These are phyloP conservation scores for Lathyrus tuberosus DNA, from an alignment of 306 rosid species.

Conservation along the genomic window DNA sequence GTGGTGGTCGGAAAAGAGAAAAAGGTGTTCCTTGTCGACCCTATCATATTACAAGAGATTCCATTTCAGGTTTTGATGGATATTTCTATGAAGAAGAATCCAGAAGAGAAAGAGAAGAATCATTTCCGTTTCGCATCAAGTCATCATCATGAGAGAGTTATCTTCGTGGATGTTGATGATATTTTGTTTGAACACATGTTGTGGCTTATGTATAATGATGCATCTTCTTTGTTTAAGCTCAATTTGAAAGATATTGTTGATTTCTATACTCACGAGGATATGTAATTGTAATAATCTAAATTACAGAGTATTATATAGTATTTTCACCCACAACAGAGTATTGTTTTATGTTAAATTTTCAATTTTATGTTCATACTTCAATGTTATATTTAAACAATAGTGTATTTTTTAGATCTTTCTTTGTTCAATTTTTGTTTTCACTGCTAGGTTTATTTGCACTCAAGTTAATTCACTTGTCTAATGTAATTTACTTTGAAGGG, in stretches of 20 bases:
- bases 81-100: constrained; percentile 47
- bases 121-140: constrained; percentile 2
- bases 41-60: constrained; percentile 67
- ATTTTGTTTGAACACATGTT: constrained; percentile 92
- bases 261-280: constrained; percentile 70
- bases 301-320: neutral
- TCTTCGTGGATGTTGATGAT: constrained; percentile 82
- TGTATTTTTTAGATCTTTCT: constrained; percentile 13
- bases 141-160: constrained; percentile 34
- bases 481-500: too few relatives aligned
- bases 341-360: constrained; percentile 41
- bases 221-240: constrained; percentile 71
- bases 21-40: constrained; percentile 81
- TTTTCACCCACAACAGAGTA: neutral
- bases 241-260: constrained; percentile 82
- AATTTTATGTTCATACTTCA: constrained; percentile 13
- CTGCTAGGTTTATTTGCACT: neutral
- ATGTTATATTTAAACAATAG: neutral
- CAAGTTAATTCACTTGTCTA: too few relatives aligned
- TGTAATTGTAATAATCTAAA: constrained; percentile 23
- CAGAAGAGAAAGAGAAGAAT: neutral
- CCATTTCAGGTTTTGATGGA: constrained; percentile 76
- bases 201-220: constrained; percentile 85
- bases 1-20: constrained; percentile 88
- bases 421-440: constrained; percentile 3